phyloP scores from a whole-genome alignment of 345 rosid genomes.

The Syzygium aromaticum region DNA sequence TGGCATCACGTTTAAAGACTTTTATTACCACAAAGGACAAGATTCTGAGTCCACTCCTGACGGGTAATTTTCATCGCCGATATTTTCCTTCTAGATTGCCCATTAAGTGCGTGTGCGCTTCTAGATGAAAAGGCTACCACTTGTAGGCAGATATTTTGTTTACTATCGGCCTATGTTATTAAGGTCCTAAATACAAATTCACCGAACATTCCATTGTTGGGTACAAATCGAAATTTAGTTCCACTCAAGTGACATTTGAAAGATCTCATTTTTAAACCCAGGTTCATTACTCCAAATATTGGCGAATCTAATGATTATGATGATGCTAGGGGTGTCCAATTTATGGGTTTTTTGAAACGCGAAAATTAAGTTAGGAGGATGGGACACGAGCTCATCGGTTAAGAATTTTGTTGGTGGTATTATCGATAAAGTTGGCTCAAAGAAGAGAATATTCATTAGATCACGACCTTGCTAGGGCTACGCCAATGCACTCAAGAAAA shows the following conservation, averaged over 20 bases:
- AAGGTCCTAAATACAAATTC: neutral
- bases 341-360: neutral
- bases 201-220: accelerated
- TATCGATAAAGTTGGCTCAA: neutral
- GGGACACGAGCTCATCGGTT: neutral
- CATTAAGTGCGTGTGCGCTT: neutral
- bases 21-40: neutral
- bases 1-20: neutral
- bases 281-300: neutral
- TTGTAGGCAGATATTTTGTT: neutral
- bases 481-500: neutral
- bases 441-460: neutral
- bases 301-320: neutral
- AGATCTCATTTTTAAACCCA: neutral
- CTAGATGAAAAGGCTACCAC: neutral
- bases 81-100: neutral
- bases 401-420: neutral
- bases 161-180: neutral
- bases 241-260: neutral
- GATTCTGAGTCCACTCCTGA: neutral
- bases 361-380: neutral
- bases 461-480: neutral
- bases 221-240: neutral
- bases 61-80: neutral
- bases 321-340: neutral